A percentile compares a stretch with the other conserved stretches of the same genome.
Conservation (phyloP, 768 basidiomycete species). For the Termitomyces sp. region DNA sequence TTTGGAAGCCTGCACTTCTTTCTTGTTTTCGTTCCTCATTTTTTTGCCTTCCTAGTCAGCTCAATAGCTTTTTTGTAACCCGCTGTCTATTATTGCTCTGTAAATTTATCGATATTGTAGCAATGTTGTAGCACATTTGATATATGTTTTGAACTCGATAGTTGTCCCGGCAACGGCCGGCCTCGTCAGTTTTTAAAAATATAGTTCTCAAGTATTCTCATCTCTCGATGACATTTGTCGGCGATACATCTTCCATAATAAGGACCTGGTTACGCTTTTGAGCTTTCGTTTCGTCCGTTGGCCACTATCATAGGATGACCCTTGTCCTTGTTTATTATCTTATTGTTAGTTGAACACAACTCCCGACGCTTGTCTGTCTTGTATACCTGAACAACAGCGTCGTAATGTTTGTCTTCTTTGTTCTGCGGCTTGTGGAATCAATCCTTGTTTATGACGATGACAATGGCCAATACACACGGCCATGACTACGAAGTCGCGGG, state of each 20-base stretch:
- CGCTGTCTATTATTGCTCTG: neutral
- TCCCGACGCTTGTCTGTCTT: neutral
- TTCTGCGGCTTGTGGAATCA: neutral
- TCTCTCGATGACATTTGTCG: neutral
- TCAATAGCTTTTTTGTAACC: neutral
- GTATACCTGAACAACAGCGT: neutral
- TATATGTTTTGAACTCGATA: neutral
- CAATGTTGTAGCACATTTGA: neutral
- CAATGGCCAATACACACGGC: neutral
- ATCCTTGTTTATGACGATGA: neutral
- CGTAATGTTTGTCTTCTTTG: neutral
- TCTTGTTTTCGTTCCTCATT: neutral
- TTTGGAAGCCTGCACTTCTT: neutral
- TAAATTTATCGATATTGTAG: neutral
- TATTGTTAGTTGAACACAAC: neutral
- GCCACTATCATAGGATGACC: neutral
- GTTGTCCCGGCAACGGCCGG: neutral
- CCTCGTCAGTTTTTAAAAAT: neutral
- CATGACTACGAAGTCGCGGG: neutral
- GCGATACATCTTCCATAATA: neutral
- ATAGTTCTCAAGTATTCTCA: neutral
- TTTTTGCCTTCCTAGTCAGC: too few relatives aligned
- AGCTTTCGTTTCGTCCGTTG: neutral
- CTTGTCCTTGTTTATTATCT: conserved; percentile 2
- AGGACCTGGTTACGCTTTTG: neutral